A percentile compares a stretch with the other conserved stretches of the same genome.
These are phyloP conservation scores for Colletotrichum cordylinicola DNA, from an alignment of 2,329 filamentous ascomycete genomes.

Conservation along the genomic window DNA sequence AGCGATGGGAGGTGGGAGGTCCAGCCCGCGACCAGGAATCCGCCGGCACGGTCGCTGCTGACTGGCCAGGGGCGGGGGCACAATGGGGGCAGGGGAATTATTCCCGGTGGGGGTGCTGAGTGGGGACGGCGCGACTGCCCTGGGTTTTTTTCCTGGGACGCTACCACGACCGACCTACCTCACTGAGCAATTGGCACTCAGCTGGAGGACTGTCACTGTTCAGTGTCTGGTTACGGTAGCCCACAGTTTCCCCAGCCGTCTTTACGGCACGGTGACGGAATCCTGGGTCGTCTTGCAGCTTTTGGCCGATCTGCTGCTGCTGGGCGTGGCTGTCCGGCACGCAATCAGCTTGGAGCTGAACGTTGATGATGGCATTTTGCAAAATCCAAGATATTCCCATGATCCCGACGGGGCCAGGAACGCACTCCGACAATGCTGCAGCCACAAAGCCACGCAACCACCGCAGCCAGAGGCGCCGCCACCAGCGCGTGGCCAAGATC, in stretches of 20 bases:
- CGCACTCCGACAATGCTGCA: background rate
- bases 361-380: background rate
- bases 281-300: background rate
- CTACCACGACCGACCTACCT: background rate
- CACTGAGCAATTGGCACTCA: background rate
- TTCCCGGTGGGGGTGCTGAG: background rate
- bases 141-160: background rate
- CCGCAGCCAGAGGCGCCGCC: background rate
- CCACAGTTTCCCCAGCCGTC: background rate
- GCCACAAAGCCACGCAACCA: background rate
- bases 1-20: conserved; percentile 3
- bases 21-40: background rate
- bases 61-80: conserved; percentile 2
- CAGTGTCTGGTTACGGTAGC: background rate
- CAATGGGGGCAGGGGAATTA: background rate
- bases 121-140: background rate
- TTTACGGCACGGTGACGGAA: background rate
- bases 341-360: background rate
- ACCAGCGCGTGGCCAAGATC: background rate
- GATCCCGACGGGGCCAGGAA: background rate
- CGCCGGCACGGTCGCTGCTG: background rate
- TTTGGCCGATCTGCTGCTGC: background rate
- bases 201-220: background rate
- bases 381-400: background rate
- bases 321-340: conserved; percentile 1